Conservation (phyloP, 108 stramenopile species). For the Aureococcus anophagefferens region DNA sequence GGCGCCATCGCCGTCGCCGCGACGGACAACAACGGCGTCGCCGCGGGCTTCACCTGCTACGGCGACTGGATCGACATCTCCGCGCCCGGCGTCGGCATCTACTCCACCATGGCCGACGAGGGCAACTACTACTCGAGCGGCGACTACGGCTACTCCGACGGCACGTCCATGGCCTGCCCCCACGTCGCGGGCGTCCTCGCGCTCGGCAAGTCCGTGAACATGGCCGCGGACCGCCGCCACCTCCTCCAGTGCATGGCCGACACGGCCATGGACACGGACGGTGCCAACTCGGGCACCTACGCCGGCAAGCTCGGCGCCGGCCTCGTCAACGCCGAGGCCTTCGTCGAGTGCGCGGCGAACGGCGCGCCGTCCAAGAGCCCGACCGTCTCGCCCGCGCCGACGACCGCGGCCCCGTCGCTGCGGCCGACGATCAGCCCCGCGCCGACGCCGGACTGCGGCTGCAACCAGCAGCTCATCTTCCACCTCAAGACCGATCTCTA, state of each 20-base stretch:
- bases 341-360: not conserved
- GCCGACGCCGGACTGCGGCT: not conserved
- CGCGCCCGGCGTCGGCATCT: conserved; percentile 15
- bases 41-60: conserved; percentile 16
- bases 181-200: conserved; percentile 17
- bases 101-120: not conserved
- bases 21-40: not conserved
- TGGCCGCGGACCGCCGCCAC: not conserved
- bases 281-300: not conserved
- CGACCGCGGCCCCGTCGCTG: not conserved
- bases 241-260: not conserved
- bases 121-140: not conserved
- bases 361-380: not conserved
- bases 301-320: not conserved
- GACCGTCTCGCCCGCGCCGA: not conserved
- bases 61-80: conserved; percentile 13
- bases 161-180: conserved; percentile 28
- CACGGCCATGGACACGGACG: not conserved
- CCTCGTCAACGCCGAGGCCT: not conserved
- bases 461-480: no score
- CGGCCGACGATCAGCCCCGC: not conserved
- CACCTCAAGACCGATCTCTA: no score
- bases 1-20: conserved; percentile 15
- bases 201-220: not conserved
- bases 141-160: no score